Base-by-base conservation (phyloP, 2,329 filamentous ascomycete species). In the Pseudogymnoascus pannorum region DNA sequence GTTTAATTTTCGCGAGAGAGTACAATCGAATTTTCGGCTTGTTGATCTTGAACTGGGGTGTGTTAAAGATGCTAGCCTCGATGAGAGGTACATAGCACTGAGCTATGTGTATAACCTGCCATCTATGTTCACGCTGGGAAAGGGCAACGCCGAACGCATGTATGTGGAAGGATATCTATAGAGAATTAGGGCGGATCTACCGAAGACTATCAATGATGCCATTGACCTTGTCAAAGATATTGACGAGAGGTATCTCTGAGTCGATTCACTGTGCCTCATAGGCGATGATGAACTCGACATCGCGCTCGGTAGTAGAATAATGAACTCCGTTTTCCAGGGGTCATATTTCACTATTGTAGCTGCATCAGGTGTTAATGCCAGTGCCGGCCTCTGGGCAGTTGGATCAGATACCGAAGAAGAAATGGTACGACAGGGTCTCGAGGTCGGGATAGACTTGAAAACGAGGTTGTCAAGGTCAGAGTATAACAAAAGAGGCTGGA, bases 61-160 rank as follows among this genome's bases (percentile, higher is more conserved):
- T 33, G 31, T 33, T 12, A 33, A 9, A 33, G 80, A 74, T 44
- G 78, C 31, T 9, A 11, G 31, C 75, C 2, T 83, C 11, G 31
- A 12, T 9, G 31, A 33, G 11, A 33, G 58, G 44, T 33, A 33
- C 11, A 33, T 33, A 33, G 31, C 31, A 9, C 11, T 33, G 31
- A 33, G 31, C 31, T 33, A 33, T 33, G 31, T 33, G 7, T 33
- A 9, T 33, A 33, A 33, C 11, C 31, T 33, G 31, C 31, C 31
- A 12, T 33, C 31, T 33, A 33, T 33, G 18, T 29, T 58, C 64
- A 26, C 42, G 31, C 14, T 60, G 68, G 9, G 64, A 63, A 11
- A 44, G 31, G 33, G 60, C 48, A 5, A 64, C 66, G 4, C 62
- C 66, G 11, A 63, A 54, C 20, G 3, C 12, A 60, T 5, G 57